Evolutionary conservation across 345 rosid species (phyloP), one percentile per base, ranked within the genome.

Genomic region (Adansonia digitata): DNA sequence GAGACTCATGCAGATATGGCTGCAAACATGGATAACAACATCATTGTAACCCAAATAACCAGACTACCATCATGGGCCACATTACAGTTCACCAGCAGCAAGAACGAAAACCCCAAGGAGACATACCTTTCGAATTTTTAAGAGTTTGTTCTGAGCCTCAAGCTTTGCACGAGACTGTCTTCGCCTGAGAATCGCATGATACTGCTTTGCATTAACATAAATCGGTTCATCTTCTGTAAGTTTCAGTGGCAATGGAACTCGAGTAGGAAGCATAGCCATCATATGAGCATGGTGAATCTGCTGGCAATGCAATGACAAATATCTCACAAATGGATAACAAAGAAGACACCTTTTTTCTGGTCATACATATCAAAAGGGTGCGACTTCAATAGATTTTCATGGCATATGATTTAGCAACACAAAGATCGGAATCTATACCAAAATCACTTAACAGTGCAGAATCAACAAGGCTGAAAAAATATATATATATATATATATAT

Each of bases 1-100:
- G 88, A 73, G 98, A 92, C 82, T 94, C 94, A 0, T 92, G 98
- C 72, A 94, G 92, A 78, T 94, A 94, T 0, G 90, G 95, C 95
- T 94, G 87, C 82, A 80, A 51, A n/a, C 53, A 49, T 59, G 66
- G 60, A 29, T 17, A 57, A 40, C 5, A 37, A 75, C 12, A 61
- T 24, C 71, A 29, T 17, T 2, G 39, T 13, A 26, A 34, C 0
- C 35, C 48, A 15, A 15, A 37, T 15, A 49, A 74, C 46, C 5
- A 12, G 7, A 34, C 27, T 18, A 48, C 55, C 34, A 26, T 52
- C 34, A 46, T 40, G 26, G 18, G 49, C 24, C 29, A 35, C 43
- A 6, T 45, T 22, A 71, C 68, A 66, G 27, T 55, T 51, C 42
- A 62, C 3, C 31, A 49, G 8, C 22, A 61, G 40, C 39, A 51